Conservation (phyloP, 805 yeast genomes). For the Kodamaea restingae region DNA sequence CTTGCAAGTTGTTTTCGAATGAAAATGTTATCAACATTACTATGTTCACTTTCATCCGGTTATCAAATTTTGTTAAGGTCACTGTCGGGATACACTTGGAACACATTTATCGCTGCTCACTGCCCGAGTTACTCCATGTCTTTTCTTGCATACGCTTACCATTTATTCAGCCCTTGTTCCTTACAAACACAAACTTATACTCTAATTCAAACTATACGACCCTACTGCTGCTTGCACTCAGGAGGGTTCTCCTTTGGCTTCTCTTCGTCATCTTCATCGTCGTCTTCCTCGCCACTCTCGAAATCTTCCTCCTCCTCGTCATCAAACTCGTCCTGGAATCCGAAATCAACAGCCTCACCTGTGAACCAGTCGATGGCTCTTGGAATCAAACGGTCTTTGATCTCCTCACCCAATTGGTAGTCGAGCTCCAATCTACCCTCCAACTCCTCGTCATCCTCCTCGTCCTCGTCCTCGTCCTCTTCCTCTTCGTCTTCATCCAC, state of each 20-base stretch:
- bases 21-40: too few species aligned
- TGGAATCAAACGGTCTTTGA: constrained; percentile 93
- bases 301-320: constrained; percentile 62
- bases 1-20: too few species aligned
- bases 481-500: constrained; percentile 45
- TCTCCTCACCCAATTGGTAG: constrained; percentile 92
- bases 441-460: constrained; percentile 66
- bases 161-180: too few species aligned
- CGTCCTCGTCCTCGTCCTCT: constrained; percentile 48
- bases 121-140: too few species aligned
- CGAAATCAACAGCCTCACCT: constrained; percentile 86
- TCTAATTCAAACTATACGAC: neutral
- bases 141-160: too few species aligned
- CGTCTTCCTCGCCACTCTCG: constrained; percentile 59
- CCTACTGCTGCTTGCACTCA: constrained; percentile 69
- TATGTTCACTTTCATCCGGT: too few species aligned
- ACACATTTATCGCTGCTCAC: too few species aligned
- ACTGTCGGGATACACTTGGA: too few species aligned
- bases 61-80: too few species aligned
- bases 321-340: constrained; percentile 51
- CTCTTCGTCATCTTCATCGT: constrained; percentile 62
- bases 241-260: constrained; percentile 63
- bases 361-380: constrained; percentile 99
- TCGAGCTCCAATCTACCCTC: constrained; percentile 86
- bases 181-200: neutral